A percentile compares a stretch with the other conserved stretches of the same genome.
phyloP scores from a whole-genome alignment of 805 yeast genomes.

The Candida palmyrensis region DNA sequence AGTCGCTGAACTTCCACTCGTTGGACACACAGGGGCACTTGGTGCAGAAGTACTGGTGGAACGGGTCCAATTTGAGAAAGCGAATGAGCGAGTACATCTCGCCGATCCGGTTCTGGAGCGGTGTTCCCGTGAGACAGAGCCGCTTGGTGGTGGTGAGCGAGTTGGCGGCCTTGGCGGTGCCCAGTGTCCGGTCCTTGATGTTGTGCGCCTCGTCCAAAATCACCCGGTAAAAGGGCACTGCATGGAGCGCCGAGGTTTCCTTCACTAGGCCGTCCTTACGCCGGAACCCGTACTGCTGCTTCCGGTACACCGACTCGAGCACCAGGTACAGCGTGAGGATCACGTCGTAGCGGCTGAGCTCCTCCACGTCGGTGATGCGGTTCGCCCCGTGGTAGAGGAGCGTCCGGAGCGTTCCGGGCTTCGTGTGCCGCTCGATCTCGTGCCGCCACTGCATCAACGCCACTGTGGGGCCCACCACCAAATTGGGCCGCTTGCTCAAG shows the following conservation, averaged over 20 bases:
- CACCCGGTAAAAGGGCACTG: constrained; percentile 74
- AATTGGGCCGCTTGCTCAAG: constrained; percentile 59
- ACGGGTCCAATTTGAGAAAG: constrained; percentile 79
- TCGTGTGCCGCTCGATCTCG: constrained; percentile 83
- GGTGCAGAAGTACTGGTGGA: constrained; percentile 87
- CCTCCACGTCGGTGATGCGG: constrained; percentile 53
- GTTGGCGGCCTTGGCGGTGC: constrained; percentile 91
- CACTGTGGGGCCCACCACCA: constrained; percentile 98
- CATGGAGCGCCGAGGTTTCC: constrained; percentile 72
- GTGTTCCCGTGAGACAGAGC: constrained; percentile 95
- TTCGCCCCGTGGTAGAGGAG: constrained; percentile 84
- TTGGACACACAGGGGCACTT: constrained; percentile 79
- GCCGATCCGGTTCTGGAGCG: constrained; percentile 93
- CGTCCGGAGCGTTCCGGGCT: constrained; percentile 57
- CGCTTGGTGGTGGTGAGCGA: constrained; percentile 63
- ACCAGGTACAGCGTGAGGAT: constrained; percentile 91
- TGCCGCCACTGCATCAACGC: constrained; percentile 97
- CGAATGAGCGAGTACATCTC: constrained; percentile 91
- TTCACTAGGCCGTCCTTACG: constrained; percentile 66
- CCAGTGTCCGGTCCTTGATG: constrained; percentile 90
- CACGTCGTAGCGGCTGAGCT: constrained; percentile 64
- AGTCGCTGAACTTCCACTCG: constrained; percentile 81
- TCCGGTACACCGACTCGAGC: constrained; percentile 78
- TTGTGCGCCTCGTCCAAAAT: constrained; percentile 96
- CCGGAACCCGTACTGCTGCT: constrained; percentile 77